A percentile compares a stretch with the other conserved stretches of the same genome.
Evolutionary conservation across 148 eudicot species (phyloP).

Genomic region (Diospyros kaki): DNA sequence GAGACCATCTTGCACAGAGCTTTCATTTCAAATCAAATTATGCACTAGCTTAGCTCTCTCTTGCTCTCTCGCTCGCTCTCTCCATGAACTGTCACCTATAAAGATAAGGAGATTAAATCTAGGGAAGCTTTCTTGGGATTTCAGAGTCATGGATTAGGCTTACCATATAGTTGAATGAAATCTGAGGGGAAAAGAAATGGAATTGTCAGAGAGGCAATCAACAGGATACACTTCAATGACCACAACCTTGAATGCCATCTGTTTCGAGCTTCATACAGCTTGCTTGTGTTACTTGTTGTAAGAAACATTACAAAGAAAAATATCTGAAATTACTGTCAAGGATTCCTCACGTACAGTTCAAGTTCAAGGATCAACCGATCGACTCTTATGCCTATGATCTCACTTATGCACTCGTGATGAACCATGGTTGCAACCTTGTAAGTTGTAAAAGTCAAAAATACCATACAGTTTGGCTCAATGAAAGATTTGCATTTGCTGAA

Average conservation of each 20-base stretch:
- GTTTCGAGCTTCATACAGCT: slow-evolving; percentile 54
- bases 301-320: slow-evolving; percentile 80
- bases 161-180: slow-evolving; percentile 80
- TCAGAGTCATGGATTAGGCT: slow-evolving; percentile 4
- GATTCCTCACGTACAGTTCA: slow-evolving; percentile 7
- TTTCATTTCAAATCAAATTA: too few species aligned
- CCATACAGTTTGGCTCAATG: too few species aligned
- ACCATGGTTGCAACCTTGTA: not conserved
- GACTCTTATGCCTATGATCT: too few species aligned
- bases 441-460: not conserved
- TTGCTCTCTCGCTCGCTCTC: too few species aligned
- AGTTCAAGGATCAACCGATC: too few species aligned
- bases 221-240: slow-evolving; percentile 46
- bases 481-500: too few species aligned
- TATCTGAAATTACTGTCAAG: slow-evolving; percentile 60
- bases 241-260: slow-evolving; percentile 88
- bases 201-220: slow-evolving; percentile 49
- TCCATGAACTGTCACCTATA: too few species aligned
- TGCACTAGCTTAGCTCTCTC: too few species aligned
- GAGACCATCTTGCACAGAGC: too few species aligned
- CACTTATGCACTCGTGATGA: too few species aligned
- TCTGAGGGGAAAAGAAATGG: slow-evolving; percentile 75
- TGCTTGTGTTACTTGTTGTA: slow-evolving; percentile 53
- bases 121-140: too few species aligned
- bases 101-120: too few species aligned